Conservation (phyloP, 306 rosid genomes). For the Luffa acutangula region DNA sequence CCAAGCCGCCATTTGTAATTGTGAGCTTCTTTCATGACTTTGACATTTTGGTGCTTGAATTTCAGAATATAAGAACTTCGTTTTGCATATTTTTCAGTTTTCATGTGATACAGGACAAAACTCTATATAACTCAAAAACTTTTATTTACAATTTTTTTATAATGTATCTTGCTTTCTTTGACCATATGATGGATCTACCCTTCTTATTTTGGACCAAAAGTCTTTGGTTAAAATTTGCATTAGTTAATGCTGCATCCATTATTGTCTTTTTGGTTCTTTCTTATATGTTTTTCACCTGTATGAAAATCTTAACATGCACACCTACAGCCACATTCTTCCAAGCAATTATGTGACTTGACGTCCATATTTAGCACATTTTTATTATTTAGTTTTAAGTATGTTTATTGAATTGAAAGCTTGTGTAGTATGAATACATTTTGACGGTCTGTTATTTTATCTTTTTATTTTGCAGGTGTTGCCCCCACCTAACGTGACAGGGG, state of each 20-base stretch:
- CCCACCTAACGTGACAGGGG: conserved; percentile 95
- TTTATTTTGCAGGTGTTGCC: conserved; percentile 64
- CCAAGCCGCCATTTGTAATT: conserved; percentile 73
- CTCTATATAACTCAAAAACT: too few species aligned
- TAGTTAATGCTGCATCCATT: background rate
- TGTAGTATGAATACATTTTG: background rate
- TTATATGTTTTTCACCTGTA: background rate
- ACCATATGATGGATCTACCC: background rate
- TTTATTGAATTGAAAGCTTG: background rate
- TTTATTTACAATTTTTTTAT: background rate
- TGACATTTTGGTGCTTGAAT: conserved; percentile 2
- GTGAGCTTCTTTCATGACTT: conserved; percentile 35
- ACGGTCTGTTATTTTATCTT: background rate
- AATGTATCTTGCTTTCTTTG: background rate
- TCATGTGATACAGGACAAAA: background rate
- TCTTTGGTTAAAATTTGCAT: background rate
- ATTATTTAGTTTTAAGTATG: background rate
- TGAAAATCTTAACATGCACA: background rate
- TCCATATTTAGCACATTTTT: background rate
- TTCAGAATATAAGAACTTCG: background rate
- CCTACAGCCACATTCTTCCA: conserved; percentile 2
- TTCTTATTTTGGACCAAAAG: background rate
- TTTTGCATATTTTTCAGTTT: background rate
- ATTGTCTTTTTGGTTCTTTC: background rate
- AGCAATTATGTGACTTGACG: background rate